phyloP scores from a whole-genome alignment of 169 alveolate species.

The Plasmodium vivax region DNA sequence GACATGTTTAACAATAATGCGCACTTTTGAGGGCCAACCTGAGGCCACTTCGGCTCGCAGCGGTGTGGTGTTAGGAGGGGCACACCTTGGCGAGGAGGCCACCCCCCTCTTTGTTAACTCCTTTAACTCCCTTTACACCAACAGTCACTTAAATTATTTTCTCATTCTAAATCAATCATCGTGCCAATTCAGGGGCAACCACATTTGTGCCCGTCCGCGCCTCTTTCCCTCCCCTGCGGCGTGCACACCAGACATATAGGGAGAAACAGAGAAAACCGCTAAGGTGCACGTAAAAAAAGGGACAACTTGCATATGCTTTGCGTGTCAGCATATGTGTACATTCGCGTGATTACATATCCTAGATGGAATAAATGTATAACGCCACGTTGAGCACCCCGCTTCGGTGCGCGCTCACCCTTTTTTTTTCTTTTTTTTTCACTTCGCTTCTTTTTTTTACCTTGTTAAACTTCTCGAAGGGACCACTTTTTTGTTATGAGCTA shows the following conservation, averaged over 20 bases:
- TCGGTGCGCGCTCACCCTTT: neutral
- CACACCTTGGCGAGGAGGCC: too few species aligned
- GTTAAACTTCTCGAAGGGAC: neutral
- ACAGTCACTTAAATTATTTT: neutral
- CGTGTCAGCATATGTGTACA: neutral
- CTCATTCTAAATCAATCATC: neutral
- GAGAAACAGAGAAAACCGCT: neutral
- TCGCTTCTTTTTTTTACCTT: neutral
- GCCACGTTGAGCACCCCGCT: neutral
- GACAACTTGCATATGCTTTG: neutral
- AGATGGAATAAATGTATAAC: neutral
- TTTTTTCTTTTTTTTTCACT: neutral
- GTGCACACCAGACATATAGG: neutral
- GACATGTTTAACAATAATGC: conserved; percentile 71
- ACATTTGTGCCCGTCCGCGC: neutral
- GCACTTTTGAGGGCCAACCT: neutral
- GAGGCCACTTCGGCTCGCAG: too few species aligned
- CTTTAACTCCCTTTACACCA: neutral
- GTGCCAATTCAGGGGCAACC: neutral
- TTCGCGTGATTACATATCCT: neutral
- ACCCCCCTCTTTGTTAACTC: neutral
- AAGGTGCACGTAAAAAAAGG: neutral
- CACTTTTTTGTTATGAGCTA: neutral
- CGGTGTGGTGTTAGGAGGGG: neutral
- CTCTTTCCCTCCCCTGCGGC: neutral